Conservation (phyloP, 305 asterid genomes). For the Fraxinus sp. region DNA sequence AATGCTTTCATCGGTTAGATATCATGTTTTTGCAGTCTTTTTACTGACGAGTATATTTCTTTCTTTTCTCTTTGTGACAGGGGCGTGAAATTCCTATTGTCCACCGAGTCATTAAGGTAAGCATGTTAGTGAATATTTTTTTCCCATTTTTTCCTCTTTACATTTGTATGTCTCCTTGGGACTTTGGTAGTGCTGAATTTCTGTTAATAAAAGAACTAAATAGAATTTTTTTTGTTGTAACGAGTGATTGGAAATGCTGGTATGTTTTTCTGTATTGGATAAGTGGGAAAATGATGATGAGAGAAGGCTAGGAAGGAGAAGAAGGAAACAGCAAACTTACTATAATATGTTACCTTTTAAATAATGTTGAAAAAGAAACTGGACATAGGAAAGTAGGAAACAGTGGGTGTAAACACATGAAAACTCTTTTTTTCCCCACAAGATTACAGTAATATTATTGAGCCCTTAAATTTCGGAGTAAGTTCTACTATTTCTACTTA, state of each 20-base stretch:
- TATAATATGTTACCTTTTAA: not conserved
- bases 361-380: conserved; percentile 1
- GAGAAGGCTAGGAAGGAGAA: not conserved
- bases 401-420: not conserved
- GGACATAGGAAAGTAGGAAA: not conserved
- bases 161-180: conserved; percentile 5
- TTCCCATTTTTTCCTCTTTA: not conserved
- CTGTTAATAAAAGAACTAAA: not conserved
- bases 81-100: conserved; percentile 99
- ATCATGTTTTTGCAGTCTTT: not conserved
- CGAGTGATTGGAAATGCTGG: not conserved
- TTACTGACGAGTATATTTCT: not conserved
- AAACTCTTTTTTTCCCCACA: not conserved
- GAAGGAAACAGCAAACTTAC: not conserved
- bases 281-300: not conserved
- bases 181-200: conserved; percentile 2
- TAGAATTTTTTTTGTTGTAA: not conserved
- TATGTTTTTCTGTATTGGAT: conserved; percentile 4
- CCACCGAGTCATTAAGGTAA: conserved; percentile 92
- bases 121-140: conserved; percentile 10
- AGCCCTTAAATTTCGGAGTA: not conserved
- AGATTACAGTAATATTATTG: conserved; percentile 3
- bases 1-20: not conserved
- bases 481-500: not conserved
- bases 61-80: conserved; percentile 40